A percentile compares a stretch with the other conserved stretches of the same genome.
phyloP scores from a whole-genome alignment of 164 flowering plant genomes.

The Aristolochia contorta region DNA sequence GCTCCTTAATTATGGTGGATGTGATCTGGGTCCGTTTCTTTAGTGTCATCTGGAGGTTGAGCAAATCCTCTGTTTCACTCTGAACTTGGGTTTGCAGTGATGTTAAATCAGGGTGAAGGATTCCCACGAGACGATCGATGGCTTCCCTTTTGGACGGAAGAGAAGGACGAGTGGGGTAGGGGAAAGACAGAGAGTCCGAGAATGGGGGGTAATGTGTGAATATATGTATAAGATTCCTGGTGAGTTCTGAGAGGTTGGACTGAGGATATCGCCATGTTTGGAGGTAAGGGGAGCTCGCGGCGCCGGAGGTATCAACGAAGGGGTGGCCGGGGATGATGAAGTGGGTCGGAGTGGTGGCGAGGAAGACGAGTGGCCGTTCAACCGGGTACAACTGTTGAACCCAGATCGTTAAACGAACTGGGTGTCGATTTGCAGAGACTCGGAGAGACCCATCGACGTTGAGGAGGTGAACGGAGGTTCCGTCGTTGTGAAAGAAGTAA shows the following conservation, averaged over 20 bases:
- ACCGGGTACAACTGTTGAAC: conserved; percentile 47
- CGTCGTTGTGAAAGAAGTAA: conserved; percentile 30
- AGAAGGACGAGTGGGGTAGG: conserved; percentile 14
- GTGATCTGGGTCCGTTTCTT: conserved; percentile 11
- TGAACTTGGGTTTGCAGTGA: conserved; percentile 13
- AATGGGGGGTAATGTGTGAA: conserved; percentile 37
- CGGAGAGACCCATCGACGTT: conserved; percentile 24
- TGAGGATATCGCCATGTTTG: conserved; percentile 28
- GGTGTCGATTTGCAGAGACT: conserved; percentile 13
- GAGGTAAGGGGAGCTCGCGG: conserved; percentile 23
- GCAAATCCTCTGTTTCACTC: conserved; percentile 27
- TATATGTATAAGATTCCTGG: conserved; percentile 25
- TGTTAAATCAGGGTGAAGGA: conserved; percentile 26
- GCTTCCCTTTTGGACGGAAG: conserved; percentile 36
- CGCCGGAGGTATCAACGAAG: conserved; percentile 39
- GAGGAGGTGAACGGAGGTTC: conserved; percentile 35
- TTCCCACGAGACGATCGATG: conserved; percentile 28
- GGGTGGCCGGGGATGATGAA: conserved; percentile 30
- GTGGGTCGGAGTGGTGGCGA: conserved; percentile 7
- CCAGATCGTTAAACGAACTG: conserved; percentile 41
- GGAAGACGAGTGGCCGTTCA: conserved; percentile 31
- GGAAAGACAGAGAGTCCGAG: not conserved
- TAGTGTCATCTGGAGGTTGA: conserved; percentile 22
- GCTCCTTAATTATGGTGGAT: conserved; percentile 12
- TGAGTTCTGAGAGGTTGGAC: conserved; percentile 30